A percentile compares a stretch with the other conserved stretches of the same genome.
Conservation (phyloP, 2,329 filamentous ascomycete species). For the Tolypocladium pustulatum region DNA sequence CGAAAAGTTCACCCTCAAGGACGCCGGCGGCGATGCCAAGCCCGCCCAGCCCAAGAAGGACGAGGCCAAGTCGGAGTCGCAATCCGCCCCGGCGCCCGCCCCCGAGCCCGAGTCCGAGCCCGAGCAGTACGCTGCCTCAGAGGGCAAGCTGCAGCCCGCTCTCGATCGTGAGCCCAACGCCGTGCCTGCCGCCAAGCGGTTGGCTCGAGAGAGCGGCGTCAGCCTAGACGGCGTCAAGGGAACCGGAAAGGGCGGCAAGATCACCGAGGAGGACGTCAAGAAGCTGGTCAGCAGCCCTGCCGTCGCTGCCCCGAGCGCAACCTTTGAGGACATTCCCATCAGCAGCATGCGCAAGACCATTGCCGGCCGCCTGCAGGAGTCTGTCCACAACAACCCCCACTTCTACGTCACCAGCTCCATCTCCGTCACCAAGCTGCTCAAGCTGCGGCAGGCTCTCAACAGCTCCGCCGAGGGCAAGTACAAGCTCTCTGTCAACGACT, state of each 20-base stretch:
- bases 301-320: conserved; percentile 46
- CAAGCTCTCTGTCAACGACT: conserved; percentile 99
- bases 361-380: conserved; percentile 78
- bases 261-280: conserved; percentile 89
- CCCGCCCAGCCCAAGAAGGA: conserved; percentile 51
- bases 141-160: conserved; percentile 69
- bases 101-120: conserved; percentile 37
- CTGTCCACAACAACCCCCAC: conserved; percentile 88
- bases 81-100: conserved; percentile 39
- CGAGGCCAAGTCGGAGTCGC: conserved; percentile 54
- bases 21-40: conserved; percentile 74
- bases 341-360: conserved; percentile 98
- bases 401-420: conserved; percentile 91
- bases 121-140: conserved; percentile 62
- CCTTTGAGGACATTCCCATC: conserved; percentile 76
- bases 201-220: conserved; percentile 78
- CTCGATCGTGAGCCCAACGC: conserved; percentile 74
- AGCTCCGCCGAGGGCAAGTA: conserved; percentile 81
- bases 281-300: conserved; percentile 58
- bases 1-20: conserved; percentile 75
- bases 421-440: conserved; percentile 89
- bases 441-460: conserved; percentile 92
- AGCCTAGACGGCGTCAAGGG: conserved; percentile 73
- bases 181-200: conserved; percentile 62
- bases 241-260: conserved; percentile 71